Base-by-base conservation (phyloP, 306 rosid genomes). In the Pueraria montana region DNA sequence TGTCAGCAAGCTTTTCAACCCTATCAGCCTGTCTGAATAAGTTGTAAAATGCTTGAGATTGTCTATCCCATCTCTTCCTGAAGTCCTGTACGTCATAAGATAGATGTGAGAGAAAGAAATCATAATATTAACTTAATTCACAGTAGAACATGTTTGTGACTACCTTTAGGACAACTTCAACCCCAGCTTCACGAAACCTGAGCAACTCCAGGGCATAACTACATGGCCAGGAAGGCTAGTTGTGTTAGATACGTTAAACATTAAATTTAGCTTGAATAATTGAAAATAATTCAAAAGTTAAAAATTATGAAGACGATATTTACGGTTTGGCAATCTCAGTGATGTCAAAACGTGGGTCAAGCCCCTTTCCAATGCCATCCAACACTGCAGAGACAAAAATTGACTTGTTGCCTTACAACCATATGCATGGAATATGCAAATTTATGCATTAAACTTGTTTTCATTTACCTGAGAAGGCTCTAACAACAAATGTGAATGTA, bases 241-340 rank as follows among this genome's bases (percentile, higher is more conserved):
- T 76, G 81, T 8, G 82, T 89, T 62, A 87, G 55, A 80, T 75
- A 68, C 23, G 21, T 76, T 34, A 52, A 72, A 81, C 34, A 61
- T 34, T 76, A 82, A 49, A 72, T 66, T 73, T 61, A 52, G 56
- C 38, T 14, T 55, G 72, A 74, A 78, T 11, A 48, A 46, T 72
- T 81, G 36, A 56, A 67, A 81, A 38, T 12, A 78, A 52, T 2
- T 61, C 68, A 74, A 34, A 64, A 76, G 52, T 27, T 66, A 26
- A 42, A 62, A 77, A 77, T 24, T 64, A 23, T 34, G 43, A 86
- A 90, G 85, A 75, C 26, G 66, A 82, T 24, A 87, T 98, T 94
- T 93, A 96, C 99, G 99, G 99, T 84, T 88, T 96, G 84, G 99
- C 99, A 74, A 96, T 96, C 90, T 96, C 99, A 79, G 99, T 96